A percentile compares a stretch with the other conserved stretches of the same genome.
phyloP scores from a whole-genome alignment of 176 grass and related monocot species.

The Elaeis guineensis region DNA sequence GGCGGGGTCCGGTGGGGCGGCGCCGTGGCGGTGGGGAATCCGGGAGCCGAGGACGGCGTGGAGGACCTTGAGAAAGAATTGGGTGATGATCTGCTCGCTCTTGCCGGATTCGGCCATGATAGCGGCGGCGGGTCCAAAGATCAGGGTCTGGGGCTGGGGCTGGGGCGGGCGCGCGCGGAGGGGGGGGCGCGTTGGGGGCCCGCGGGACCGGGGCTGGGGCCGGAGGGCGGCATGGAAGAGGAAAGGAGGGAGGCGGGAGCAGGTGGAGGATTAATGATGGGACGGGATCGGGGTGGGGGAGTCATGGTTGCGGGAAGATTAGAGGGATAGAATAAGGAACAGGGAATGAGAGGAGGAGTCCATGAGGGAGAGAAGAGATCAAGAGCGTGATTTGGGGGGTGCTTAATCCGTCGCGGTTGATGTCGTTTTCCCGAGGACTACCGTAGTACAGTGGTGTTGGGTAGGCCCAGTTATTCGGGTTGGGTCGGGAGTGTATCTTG shows the following conservation, averaged over 20 bases:
- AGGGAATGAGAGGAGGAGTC: no score
- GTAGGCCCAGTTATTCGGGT: no score
- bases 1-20: background rate
- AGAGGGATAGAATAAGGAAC: no score
- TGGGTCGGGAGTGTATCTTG: no score
- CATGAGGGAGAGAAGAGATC: no score
- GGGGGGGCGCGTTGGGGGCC: background rate
- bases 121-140: no score
- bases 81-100: slow-evolving; percentile 69
- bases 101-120: slow-evolving; percentile 44
- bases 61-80: slow-evolving; percentile 78
- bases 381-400: no score
- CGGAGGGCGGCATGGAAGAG: slow-evolving; percentile 60
- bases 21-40: slow-evolving; percentile 37
- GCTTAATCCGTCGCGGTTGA: no score
- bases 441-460: no score
- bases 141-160: background rate
- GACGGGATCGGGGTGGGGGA: no score
- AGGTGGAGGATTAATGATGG: slow-evolving; percentile 24
- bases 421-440: no score
- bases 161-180: background rate
- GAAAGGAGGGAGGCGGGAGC: slow-evolving; percentile 59
- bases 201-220: slow-evolving; percentile 20
- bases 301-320: no score
- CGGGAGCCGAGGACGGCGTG: slow-evolving; percentile 72